These are phyloP conservation scores for Wallemia hederae DNA, from an alignment of 1,284 basidiomycete genomes.

Conservation along the genomic window DNA sequence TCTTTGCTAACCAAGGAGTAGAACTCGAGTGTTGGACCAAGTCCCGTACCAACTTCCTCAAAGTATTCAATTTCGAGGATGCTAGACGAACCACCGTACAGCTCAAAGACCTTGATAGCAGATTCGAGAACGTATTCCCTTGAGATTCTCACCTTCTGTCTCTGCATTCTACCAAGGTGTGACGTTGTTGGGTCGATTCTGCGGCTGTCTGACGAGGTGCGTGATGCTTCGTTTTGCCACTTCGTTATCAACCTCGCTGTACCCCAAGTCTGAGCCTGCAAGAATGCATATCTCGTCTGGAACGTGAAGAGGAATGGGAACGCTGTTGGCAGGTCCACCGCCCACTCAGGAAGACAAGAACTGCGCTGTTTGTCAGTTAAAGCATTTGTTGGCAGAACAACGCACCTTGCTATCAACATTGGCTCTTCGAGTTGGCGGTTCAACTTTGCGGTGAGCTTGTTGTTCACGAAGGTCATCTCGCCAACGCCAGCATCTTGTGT, in stretches of 20 bases:
- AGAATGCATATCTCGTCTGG: slow-evolving; percentile 79
- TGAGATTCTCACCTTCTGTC: slow-evolving; percentile 91
- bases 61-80: slow-evolving; percentile 96
- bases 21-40: slow-evolving; percentile 95
- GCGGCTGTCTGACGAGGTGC: slow-evolving; percentile 27
- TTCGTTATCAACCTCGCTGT: slow-evolving; percentile 74
- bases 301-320: slow-evolving; percentile 98
- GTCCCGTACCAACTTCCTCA: slow-evolving; percentile 89
- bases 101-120: slow-evolving; percentile 89
- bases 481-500: slow-evolving; percentile 17
- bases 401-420: slow-evolving; percentile 85
- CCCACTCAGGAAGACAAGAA: slow-evolving; percentile 87
- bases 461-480: slow-evolving; percentile 75
- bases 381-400: not conserved
- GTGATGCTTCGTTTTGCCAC: slow-evolving; percentile 53
- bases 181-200: slow-evolving; percentile 44
- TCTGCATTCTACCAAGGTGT: slow-evolving; percentile 70
- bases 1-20: slow-evolving; percentile 79
- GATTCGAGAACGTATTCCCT: slow-evolving; percentile 80
- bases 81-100: slow-evolving; percentile 66
- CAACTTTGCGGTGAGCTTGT: slow-evolving; percentile 89
- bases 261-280: slow-evolving; percentile 90
- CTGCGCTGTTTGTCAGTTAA: slow-evolving; percentile 18
- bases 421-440: slow-evolving; percentile 94
- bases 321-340: slow-evolving; percentile 65